Percentiles rank a stretch among this genome's conserved stretches.
Conservation (phyloP, 257 asterid genomes). For the Salvia splendens region DNA sequence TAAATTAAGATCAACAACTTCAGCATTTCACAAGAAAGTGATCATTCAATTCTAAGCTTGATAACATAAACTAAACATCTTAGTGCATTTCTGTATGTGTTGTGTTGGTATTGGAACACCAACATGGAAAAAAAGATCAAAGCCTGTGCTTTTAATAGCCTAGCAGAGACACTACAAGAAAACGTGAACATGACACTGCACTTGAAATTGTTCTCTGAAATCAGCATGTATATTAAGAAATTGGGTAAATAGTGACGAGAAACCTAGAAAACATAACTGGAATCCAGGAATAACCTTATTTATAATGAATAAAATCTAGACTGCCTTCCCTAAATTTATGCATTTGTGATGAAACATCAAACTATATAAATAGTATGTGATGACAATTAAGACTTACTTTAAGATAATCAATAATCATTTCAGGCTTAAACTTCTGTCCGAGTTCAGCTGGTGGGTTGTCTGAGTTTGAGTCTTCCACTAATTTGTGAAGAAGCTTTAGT, state of each 20-base stretch:
- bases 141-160: slow-evolving; percentile 5
- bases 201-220: slow-evolving; percentile 10
- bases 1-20: slow-evolving; percentile 18
- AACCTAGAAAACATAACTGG: background rate
- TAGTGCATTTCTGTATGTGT: slow-evolving; percentile 1
- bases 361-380: slow-evolving; percentile 28
- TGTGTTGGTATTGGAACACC: slow-evolving; percentile 17
- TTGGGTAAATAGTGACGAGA: background rate
- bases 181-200: background rate
- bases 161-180: slow-evolving; percentile 2
- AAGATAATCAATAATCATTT: slow-evolving; percentile 89
- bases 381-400: slow-evolving; percentile 55
- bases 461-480: slow-evolving; percentile 84
- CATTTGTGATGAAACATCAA: slow-evolving; percentile 17
- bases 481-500: slow-evolving; percentile 76
- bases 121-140: slow-evolving; percentile 13
- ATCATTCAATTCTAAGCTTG: slow-evolving; percentile 19
- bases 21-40: slow-evolving; percentile 16
- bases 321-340: slow-evolving; percentile 11
- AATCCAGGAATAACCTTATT: slow-evolving; percentile 17
- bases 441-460: slow-evolving; percentile 76
- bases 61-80: slow-evolving; percentile 1
- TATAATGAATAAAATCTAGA: slow-evolving; percentile 9
- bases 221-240: slow-evolving; percentile 24
- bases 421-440: slow-evolving; percentile 83